These are phyloP conservation scores for Coemansia sp. DNA, from an alignment of 192 early-diverging fungal genomes.

Conservation along the genomic window DNA sequence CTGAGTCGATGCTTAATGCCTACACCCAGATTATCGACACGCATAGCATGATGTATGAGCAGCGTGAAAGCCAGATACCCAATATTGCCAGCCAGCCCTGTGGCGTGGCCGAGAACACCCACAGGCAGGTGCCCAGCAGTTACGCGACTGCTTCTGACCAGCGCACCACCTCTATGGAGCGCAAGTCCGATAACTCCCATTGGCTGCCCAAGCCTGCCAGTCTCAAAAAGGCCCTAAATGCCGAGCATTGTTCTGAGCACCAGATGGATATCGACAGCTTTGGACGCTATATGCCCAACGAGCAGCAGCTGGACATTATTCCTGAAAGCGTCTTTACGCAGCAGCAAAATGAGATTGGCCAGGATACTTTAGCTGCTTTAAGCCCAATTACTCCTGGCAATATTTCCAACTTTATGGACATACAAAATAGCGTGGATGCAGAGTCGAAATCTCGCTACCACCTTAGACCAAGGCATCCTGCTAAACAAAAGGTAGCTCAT, in stretches of 20 bases:
- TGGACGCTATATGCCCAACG: no score
- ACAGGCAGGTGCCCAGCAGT: not conserved
- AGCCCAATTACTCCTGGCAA: not conserved
- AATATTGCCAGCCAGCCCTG: not conserved
- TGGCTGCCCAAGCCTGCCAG: not conserved
- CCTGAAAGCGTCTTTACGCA: no score
- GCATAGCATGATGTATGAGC: conserved; percentile 10
- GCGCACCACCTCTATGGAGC: not conserved
- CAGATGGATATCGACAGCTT: no score
- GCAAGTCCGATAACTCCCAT: not conserved
- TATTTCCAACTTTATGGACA: conserved; percentile 1
- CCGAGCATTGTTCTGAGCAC: no score
- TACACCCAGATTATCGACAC: not conserved
- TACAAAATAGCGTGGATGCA: not conserved
- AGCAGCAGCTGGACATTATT: no score
- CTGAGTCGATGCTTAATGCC: not conserved
- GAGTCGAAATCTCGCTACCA: not conserved
- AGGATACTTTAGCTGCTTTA: not conserved
- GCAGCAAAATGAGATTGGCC: no score
- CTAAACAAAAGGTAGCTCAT: conserved; percentile 1
- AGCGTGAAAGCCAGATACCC: not conserved
- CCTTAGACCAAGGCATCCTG: not conserved
- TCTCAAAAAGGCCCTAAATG: no score
- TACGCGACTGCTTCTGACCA: not conserved
- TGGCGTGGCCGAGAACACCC: not conserved